Base-by-base conservation (phyloP, 2,329 filamentous ascomycete genomes). In the Fusarium falciforme region DNA sequence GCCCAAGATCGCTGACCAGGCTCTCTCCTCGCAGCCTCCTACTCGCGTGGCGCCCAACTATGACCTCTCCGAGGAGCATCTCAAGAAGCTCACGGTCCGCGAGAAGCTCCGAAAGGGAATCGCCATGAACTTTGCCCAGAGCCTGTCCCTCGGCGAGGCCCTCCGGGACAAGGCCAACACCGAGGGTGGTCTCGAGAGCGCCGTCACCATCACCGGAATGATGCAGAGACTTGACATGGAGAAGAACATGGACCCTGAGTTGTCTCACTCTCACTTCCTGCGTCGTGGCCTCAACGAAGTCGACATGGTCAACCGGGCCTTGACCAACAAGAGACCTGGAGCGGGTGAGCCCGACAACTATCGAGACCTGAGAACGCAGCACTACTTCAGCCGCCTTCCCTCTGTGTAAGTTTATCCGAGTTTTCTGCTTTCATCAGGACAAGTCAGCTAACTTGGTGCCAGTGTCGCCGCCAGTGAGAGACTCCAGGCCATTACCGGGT, bases 41-140 rank as follows among this genome's bases (percentile, higher is more conserved):
- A 16, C 22, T 27, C 33, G 25, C 29, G 57, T 16, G 25, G 40
- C 54, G 5, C 27, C 49, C 12, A 71, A 68, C 31, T 27, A 55
- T 11, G 71, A 73, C 8, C 67, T 73, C 10, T 64, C 71, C 1
- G 49, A 71, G 35, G 65, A 73, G 6, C 59, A 70, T n/a, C 67
- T 73, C 29, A 55, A 49, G 35, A 64, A 54, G 5, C 66, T 76
- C 4, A 70, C 67, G 11, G 55, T 71, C 12, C 40, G 62, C 7
- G 75, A 76, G 27, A 76, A 74, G 31, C 62, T 76, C n/a, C 64
- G 44, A 35, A 75, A 75, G 54, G 75, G 75, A 7, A 66, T 77
- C 61, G 62, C 69, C 14, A 71, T 66, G 62, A 52, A 72, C n/a
- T 70, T 77, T 16, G 71, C 68, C 40, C 72, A 64, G 17, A 60